Percentiles rank a stretch among this genome's conserved stretches.
Conservation (phyloP, 1,284 basidiomycete genomes). For the Pseudozyma hubeiensis region DNA sequence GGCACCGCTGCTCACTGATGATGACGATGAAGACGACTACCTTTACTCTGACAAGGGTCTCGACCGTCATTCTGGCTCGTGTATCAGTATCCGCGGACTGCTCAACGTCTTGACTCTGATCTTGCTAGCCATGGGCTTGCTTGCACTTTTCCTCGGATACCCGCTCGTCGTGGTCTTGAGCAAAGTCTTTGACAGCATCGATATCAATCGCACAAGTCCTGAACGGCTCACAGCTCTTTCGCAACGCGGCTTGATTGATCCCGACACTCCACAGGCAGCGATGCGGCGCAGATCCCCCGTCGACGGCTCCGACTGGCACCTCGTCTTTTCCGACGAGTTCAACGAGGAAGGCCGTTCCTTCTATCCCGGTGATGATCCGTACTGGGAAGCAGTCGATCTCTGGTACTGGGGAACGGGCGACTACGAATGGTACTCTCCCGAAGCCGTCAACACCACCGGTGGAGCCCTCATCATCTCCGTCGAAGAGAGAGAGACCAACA, state of each 20-base stretch:
- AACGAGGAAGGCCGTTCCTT: constrained; percentile 77
- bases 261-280: constrained; percentile 50
- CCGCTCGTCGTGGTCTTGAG: constrained; percentile 56
- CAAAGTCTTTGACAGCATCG: constrained; percentile 47
- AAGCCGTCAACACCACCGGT: constrained; percentile 59
- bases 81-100: constrained; percentile 51
- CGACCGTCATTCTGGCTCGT: constrained; percentile 25
- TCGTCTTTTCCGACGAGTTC: constrained; percentile 80
- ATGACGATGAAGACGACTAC: constrained; percentile 48
- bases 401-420: constrained; percentile 70
- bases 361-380: constrained; percentile 68
- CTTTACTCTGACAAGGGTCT: constrained; percentile 38
- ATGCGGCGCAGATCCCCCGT: constrained; percentile 29
- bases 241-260: constrained; percentile 54
- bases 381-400: constrained; percentile 71
- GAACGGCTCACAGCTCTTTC: constrained; percentile 30
- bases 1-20: constrained; percentile 28
- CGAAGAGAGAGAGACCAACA: constrained; percentile 56
- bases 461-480: constrained; percentile 58
- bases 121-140: constrained; percentile 49
- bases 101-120: constrained; percentile 62
- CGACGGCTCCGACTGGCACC: constrained; percentile 62
- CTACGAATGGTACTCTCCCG: constrained; percentile 69
- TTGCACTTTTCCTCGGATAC: constrained; percentile 66
- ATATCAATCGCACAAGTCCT: constrained; percentile 22